Base-by-base conservation (phyloP, 2,329 filamentous ascomycete genomes). In the Exophiala dermatitidis region DNA sequence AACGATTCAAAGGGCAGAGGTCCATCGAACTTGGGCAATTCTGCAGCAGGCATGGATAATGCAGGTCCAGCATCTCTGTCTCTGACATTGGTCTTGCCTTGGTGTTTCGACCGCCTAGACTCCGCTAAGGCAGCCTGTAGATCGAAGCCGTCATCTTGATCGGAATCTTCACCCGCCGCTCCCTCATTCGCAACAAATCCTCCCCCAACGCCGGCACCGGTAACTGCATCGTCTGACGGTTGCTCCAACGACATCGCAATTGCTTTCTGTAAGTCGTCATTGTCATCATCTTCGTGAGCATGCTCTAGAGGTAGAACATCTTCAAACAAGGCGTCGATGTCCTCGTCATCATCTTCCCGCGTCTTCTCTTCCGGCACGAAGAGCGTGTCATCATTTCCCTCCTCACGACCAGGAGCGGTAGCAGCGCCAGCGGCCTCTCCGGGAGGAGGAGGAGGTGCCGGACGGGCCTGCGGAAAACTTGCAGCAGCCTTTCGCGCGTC, bases 1-100 rank as follows among this genome's bases (percentile, higher is more conserved):
- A 85, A 71, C 47, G 78, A 91, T 62, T 95, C 90, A 64, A 98
- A 98, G 0, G 93, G 93, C 3, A 98, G 70, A 0, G 90, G 89
- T 0, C 91, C 91, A 60, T 81, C 81, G 64, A 95, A 86, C 42
- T 57, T 53, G 4, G 58, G 51, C 28, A 48, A 34, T 33, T 54
- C 32, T 31, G 51, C 41, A 10, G 12, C n/a, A 10, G 41, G 8
- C 9, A 46, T 52, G 12, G 47, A 31, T 26, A 29, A 3, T 46
- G 52, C 19, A 19, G 19, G 19, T 2, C 19, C 19, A 19, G 19
- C 51, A 2, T 81, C 76, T 61, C 82, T 81, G 34, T 78, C 74
- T 46, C 80, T 82, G 12, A 61, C 50, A 48, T 62, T 64, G 53
- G 59, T 68, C 65, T 64, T 57, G 9, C 60, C 62, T 31, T 60